Evolutionary conservation across 1,284 basidiomycete species (phyloP).

Genomic region (Ustilago vetiveriae): DNA sequence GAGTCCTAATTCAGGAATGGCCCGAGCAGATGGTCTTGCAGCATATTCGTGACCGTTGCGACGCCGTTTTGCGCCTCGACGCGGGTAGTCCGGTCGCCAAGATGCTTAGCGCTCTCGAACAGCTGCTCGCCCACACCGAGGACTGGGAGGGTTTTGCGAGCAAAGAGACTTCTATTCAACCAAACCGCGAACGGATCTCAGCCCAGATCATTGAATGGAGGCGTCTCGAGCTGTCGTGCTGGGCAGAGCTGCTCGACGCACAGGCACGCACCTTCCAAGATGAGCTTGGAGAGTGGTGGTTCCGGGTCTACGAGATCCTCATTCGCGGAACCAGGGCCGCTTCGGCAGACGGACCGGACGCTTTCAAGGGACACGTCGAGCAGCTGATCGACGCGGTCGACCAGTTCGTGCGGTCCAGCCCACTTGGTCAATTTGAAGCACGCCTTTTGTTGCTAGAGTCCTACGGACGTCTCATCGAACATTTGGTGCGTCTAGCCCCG

Average conservation of each 20-base stretch:
- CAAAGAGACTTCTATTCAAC: slow-evolving; percentile 80
- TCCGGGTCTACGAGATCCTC: slow-evolving; percentile 85
- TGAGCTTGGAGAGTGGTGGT: slow-evolving; percentile 85
- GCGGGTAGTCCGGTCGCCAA: slow-evolving; percentile 82
- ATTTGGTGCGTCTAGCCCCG: slow-evolving; percentile 38
- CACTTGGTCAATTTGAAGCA: slow-evolving; percentile 82
- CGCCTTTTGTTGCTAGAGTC: slow-evolving; percentile 78
- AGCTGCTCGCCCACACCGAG: slow-evolving; percentile 84
- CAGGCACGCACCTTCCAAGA: slow-evolving; percentile 48
- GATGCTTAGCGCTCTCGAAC: slow-evolving; percentile 84
- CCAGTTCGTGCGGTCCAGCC: slow-evolving; percentile 79
- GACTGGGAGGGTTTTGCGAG: slow-evolving; percentile 98
- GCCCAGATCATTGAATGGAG: slow-evolving; percentile 88
- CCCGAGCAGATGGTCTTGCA: slow-evolving; percentile 97
- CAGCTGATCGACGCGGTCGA: slow-evolving; percentile 82
- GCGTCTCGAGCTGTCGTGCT: slow-evolving; percentile 85
- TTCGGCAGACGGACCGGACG: slow-evolving; percentile 60
- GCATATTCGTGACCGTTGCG: slow-evolving; percentile 81
- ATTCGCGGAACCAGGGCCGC: slow-evolving; percentile 68
- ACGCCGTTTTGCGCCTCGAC: slow-evolving; percentile 75
- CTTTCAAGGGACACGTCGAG: slow-evolving; percentile 73
- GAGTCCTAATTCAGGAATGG: slow-evolving; percentile 79
- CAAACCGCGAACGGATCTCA: slow-evolving; percentile 76
- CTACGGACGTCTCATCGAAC: slow-evolving; percentile 71
- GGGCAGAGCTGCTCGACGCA: slow-evolving; percentile 80